Base-by-base conservation (phyloP, 2,329 filamentous ascomycete genomes). In the Pseudohalonectria lignicola region DNA sequence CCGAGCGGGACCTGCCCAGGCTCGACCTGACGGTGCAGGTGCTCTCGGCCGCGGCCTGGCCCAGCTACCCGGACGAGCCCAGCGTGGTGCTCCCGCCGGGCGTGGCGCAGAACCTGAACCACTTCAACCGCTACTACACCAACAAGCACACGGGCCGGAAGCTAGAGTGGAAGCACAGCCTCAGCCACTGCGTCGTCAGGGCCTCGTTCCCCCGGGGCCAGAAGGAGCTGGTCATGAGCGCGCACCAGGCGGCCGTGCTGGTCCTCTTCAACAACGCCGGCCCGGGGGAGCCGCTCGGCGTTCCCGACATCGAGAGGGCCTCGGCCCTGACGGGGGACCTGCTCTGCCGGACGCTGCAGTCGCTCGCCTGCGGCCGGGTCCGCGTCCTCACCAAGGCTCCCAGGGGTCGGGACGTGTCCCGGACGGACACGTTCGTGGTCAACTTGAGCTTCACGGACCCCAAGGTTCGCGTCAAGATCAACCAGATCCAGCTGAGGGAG, bases 401-500 rank as follows among this genome's bases (percentile, higher is more conserved):
- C 26, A 87, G 85, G 58, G 82, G 85, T 37, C 77, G 80, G 39
- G 88, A 98, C 0, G 78, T 98, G 47, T 72, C 74, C 41, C 53
- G 67, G 1, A 85, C 75, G 0, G 93, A 98, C 60, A 84, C 79
- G 0, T 98, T 98, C 52, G 76, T 76, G 0, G 79, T 94, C 52
- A 95, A 95, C 62, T 60, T 71, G 32, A 56, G 57, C 13, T 98
- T 98, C 60, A 65, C 65, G 3, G 82, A 95, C 53, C 72, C 79
- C 16, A 94, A 92, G 59, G 83, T 85, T 60, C 79, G 87, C 40
- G 80, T 98, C 63, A 98, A 98, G 67, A 95, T 98, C 67, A 98
- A 96, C 63, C 90, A 95, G 61, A 92, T 98, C 49, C 92, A 98
- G 61, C 74, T 95, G 36, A 93, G 92, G 62, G 92, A 98, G 63